phyloP scores from a whole-genome alignment of 768 basidiomycete species.

The Kwoniella pini region DNA sequence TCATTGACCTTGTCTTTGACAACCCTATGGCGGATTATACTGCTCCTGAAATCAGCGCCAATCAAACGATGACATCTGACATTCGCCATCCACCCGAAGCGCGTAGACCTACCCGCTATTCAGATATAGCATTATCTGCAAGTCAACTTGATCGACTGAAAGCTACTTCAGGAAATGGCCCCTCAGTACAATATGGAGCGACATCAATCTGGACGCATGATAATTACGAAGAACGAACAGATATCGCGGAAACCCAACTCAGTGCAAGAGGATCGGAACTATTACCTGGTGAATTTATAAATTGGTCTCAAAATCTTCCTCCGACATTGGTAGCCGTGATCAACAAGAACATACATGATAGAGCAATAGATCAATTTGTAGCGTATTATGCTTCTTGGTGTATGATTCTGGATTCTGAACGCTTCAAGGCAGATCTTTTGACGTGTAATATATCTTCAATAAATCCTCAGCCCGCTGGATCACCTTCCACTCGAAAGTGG shows the following conservation, averaged over 20 bases:
- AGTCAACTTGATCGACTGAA: neutral
- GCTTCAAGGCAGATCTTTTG: neutral
- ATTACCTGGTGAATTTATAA: neutral
- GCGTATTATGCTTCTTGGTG: constrained; percentile 9
- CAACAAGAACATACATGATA: neutral
- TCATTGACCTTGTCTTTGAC: too few species aligned
- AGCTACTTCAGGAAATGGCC: neutral
- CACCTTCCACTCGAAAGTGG: neutral
- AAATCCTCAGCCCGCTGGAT: neutral
- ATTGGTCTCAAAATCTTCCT: neutral
- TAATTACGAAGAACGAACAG: neutral
- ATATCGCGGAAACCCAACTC: neutral
- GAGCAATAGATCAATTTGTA: neutral
- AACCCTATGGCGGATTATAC: too few species aligned
- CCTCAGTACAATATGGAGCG: neutral
- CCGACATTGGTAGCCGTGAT: neutral
- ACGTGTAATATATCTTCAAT: constrained; percentile 1
- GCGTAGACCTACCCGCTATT: neutral
- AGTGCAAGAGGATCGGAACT: neutral
- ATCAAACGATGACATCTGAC: neutral
- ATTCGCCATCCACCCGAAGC: neutral
- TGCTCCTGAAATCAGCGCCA: too few species aligned
- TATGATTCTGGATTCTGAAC: neutral
- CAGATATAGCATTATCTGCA: neutral
- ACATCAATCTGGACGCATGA: constrained; percentile 1